These are phyloP conservation scores for Tuber brumale DNA, from an alignment of 495 filamentous ascomycete genomes.

Conservation along the genomic window DNA sequence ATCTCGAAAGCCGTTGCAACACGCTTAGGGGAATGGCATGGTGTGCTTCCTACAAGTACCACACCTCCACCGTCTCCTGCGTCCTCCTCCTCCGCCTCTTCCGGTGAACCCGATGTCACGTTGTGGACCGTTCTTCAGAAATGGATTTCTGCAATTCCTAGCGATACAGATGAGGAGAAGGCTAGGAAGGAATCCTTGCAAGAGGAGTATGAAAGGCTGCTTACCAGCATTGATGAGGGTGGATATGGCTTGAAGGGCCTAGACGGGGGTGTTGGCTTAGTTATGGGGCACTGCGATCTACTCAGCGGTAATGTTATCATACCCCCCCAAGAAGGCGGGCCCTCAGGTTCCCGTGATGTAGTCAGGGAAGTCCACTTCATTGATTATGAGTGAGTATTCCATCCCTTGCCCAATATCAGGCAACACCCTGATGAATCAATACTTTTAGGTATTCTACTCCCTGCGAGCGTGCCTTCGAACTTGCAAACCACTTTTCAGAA, in stretches of 20 bases:
- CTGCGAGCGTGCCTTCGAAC: conserved; percentile 92
- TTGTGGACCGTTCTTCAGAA: conserved; percentile 92
- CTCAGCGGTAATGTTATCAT: conserved; percentile 93
- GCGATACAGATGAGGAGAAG: conserved; percentile 58
- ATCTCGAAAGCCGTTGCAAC: conserved; percentile 80
- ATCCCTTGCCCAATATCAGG: background rate
- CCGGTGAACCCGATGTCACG: conserved; percentile 43
- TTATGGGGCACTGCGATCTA: conserved; percentile 94
- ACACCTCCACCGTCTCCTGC: conserved; percentile 26
- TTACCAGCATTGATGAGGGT: conserved; percentile 46
- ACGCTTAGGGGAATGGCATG: conserved; percentile 88
- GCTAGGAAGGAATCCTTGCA: conserved; percentile 62
- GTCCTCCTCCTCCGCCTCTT: conserved; percentile 26
- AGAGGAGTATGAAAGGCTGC: conserved; percentile 62
- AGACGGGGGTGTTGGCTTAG: conserved; percentile 47
- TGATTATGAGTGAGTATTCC: conserved; percentile 68
- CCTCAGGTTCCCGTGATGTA: background rate
- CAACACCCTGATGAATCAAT: background rate
- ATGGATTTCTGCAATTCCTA: conserved; percentile 85
- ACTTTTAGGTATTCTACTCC: conserved; percentile 66
- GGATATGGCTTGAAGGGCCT: conserved; percentile 37
- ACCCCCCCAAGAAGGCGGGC: conserved; percentile 46
- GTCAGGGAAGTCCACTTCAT: conserved; percentile 71
- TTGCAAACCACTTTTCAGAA: conserved; percentile 98
- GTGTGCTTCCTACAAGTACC: conserved; percentile 54